Conservation (phyloP, 108 stramenopile species). For the Cyclostephanos invisitatus region DNA sequence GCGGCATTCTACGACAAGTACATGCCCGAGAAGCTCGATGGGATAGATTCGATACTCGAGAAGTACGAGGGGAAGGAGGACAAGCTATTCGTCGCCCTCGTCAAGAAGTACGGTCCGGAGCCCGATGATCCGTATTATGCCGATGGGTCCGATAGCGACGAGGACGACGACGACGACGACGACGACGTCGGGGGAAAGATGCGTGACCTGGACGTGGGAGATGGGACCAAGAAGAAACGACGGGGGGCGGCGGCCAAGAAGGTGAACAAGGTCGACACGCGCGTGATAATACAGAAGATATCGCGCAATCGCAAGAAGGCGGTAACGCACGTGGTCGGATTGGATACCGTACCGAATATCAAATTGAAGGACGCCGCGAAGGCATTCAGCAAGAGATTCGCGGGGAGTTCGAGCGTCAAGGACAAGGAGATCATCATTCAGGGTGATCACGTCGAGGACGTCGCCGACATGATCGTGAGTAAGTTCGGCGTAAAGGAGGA, state of each 20-base stretch:
- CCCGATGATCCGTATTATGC: constrained; percentile 81
- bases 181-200: constrained; percentile 39
- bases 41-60: constrained; percentile 66
- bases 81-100: constrained; percentile 80
- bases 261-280: constrained; percentile 61
- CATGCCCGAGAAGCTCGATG: constrained; percentile 81
- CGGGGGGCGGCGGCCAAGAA: constrained; percentile 80
- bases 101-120: constrained; percentile 89
- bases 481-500: constrained; percentile 79
- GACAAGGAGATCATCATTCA: constrained; percentile 96
- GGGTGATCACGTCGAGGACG: constrained; percentile 94
- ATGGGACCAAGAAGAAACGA: constrained; percentile 69
- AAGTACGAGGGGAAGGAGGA: constrained; percentile 94
- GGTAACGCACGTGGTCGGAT: constrained; percentile 87
- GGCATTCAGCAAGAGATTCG: constrained; percentile 90
- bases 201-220: constrained; percentile 43
- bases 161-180: constrained; percentile 56
- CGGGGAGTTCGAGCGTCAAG: constrained; percentile 90
- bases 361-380: constrained; percentile 96
- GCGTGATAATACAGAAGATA: constrained; percentile 83
- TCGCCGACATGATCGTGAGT: constrained; percentile 87
- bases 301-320: constrained; percentile 83
- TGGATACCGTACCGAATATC: constrained; percentile 88
- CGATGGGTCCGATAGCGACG: constrained; percentile 58
- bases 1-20: constrained; percentile 84